Conservation (phyloP, 208 protist species). For the Spongospora subterranea region DNA sequence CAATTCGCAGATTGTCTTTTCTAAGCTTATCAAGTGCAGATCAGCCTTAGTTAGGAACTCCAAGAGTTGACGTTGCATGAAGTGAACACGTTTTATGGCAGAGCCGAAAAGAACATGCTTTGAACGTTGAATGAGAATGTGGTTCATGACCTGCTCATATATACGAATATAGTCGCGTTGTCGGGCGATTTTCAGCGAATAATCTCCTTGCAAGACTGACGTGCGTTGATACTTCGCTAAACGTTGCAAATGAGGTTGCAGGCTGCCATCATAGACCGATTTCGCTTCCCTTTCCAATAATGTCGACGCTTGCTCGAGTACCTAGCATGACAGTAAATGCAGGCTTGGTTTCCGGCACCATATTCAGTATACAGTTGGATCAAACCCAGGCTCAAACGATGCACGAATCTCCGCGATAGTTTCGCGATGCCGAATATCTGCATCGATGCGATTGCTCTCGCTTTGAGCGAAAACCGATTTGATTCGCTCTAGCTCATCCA, state of each 20-base stretch:
- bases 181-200: slow-evolving; percentile 8
- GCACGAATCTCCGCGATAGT: neutral
- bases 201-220: slow-evolving; percentile 20
- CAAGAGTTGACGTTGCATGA: neutral
- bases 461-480: slow-evolving; percentile 11
- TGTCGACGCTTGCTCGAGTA: neutral
- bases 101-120: neutral
- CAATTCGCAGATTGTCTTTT: neutral
- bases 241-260: neutral
- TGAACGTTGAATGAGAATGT: neutral
- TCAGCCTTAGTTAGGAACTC: neutral
- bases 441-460: neutral
- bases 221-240: slow-evolving; percentile 40
- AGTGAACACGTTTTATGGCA: neutral
- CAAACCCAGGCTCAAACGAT: neutral
- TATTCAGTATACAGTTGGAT: neutral
- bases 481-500: slow-evolving; percentile 8
- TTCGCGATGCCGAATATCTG: neutral
- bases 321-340: neutral
- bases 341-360: neutral
- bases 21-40: neutral
- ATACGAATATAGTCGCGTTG: neutral
- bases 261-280: neutral
- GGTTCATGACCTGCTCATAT: neutral
- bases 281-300: neutral